Evolutionary conservation across 176 grass and related monocot species (phyloP).

Genomic region (Cymbopogon citratus): DNA sequence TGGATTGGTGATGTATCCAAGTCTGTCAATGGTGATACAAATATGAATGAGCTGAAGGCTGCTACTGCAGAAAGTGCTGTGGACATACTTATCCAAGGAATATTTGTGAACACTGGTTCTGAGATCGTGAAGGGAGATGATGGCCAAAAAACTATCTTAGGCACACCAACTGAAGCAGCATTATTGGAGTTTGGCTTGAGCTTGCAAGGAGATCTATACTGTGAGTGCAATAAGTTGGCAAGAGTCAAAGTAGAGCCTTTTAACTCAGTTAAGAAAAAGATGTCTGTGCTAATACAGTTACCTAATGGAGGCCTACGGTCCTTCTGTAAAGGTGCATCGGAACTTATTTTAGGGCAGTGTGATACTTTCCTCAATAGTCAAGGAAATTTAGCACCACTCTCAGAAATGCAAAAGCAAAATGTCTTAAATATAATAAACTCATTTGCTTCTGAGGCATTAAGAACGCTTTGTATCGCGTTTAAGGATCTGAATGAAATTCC

Average conservation of each 20-base stretch:
- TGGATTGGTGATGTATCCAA: constrained; percentile 59
- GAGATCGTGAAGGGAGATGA: constrained; percentile 69
- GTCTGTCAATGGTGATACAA: constrained; percentile 30
- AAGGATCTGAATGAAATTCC: constrained; percentile 66
- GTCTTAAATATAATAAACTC: constrained; percentile 47
- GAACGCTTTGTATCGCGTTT: constrained; percentile 78
- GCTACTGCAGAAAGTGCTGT: constrained; percentile 46
- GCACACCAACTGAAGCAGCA: constrained; percentile 78
- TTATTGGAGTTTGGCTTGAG: constrained; percentile 77
- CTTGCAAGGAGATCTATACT: constrained; percentile 38
- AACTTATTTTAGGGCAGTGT: constrained; percentile 71
- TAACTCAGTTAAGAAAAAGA: constrained; percentile 85
- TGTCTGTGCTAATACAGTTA: constrained; percentile 75
- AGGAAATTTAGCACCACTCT: constrained; percentile 41
- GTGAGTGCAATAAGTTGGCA: constrained; percentile 31
- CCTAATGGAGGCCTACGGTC: constrained; percentile 52
- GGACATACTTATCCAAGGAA: constrained; percentile 58
- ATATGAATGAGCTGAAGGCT: constrained; percentile 36
- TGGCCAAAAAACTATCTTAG: constrained; percentile 57
- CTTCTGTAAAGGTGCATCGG: constrained; percentile 84
- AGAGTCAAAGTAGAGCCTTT: constrained; percentile 81
- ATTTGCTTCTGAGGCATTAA: constrained; percentile 70
- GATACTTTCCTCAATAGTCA: constrained; percentile 44
- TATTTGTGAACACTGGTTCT: constrained; percentile 80
- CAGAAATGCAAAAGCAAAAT: constrained; percentile 35